A percentile compares a stretch with the other conserved stretches of the same genome.
phyloP scores from a whole-genome alignment of 352 stramenopile genomes.

The Pythium aquatile region DNA sequence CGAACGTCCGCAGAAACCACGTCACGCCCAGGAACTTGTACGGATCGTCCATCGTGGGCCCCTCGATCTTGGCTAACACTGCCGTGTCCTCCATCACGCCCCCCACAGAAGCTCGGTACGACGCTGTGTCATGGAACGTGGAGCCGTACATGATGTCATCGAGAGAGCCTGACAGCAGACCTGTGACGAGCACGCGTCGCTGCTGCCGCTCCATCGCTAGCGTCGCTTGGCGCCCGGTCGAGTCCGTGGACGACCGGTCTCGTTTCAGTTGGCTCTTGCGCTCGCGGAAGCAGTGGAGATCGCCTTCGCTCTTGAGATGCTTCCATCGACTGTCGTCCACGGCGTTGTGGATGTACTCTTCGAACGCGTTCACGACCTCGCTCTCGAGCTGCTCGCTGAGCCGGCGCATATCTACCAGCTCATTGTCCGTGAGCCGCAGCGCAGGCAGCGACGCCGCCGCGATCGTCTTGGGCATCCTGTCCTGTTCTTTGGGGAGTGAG shows the following conservation, averaged over 20 bases:
- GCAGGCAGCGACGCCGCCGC: neutral
- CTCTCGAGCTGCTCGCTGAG: slow-evolving; percentile 1
- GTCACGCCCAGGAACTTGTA: slow-evolving; percentile 37
- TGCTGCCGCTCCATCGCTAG: neutral
- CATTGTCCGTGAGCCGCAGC: slow-evolving; percentile 2
- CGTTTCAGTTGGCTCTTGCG: slow-evolving; percentile 1
- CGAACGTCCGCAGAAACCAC: slow-evolving; percentile 19
- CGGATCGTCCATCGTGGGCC: slow-evolving; percentile 25
- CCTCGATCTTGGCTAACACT: slow-evolving; percentile 33
- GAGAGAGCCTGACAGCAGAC: slow-evolving; percentile 37
- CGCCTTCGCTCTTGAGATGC: neutral
- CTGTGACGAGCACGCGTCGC: slow-evolving; percentile 27
- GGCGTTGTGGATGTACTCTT: slow-evolving; percentile 31
- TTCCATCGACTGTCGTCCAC: slow-evolving; percentile 37
- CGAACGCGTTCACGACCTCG: slow-evolving; percentile 37
- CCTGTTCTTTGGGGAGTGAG: neutral
- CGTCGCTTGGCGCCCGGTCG: neutral
- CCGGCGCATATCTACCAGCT: neutral
- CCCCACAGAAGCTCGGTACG: slow-evolving; percentile 33
- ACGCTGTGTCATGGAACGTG: slow-evolving; percentile 40
- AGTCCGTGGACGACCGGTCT: neutral
- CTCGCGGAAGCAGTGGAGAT: slow-evolving; percentile 36
- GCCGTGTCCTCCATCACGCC: slow-evolving; percentile 30
- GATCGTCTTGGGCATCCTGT: slow-evolving; percentile 18
- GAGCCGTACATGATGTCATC: slow-evolving; percentile 54